These are phyloP conservation scores for Globisporangium splendens DNA, from an alignment of 352 stramenopile species.

Conservation along the genomic window DNA sequence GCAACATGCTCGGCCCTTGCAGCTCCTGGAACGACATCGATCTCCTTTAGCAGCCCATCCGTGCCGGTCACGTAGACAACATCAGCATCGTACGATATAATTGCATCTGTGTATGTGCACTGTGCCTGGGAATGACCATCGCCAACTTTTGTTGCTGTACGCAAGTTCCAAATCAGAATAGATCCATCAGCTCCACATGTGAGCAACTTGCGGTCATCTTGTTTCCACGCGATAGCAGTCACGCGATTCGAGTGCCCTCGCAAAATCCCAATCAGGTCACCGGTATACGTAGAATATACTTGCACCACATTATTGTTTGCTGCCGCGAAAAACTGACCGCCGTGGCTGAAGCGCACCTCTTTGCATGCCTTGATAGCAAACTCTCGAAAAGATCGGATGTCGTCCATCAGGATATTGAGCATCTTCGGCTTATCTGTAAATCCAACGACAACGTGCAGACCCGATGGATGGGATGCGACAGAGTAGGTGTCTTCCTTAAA, in stretches of 20 bases:
- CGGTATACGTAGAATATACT: constrained; percentile 80
- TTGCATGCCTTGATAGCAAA: constrained; percentile 90
- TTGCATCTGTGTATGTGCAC: constrained; percentile 69
- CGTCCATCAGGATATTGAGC: constrained; percentile 94
- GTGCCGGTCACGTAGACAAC: constrained; percentile 89
- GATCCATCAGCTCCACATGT: constrained; percentile 74
- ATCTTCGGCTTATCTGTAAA: constrained; percentile 93
- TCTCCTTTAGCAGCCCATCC: constrained; percentile 87
- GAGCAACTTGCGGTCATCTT: constrained; percentile 71
- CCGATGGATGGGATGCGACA: constrained; percentile 90
- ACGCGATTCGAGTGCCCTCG: constrained; percentile 83
- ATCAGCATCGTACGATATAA: constrained; percentile 54
- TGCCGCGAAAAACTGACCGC: constrained; percentile 89
- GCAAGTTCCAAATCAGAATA: constrained; percentile 77
- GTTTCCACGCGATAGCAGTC: constrained; percentile 77
- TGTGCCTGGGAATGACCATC: constrained; percentile 76
- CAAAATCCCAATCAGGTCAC: constrained; percentile 63
- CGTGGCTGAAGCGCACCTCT: constrained; percentile 90
- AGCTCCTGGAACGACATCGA: constrained; percentile 73
- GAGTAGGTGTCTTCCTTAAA: constrained; percentile 90
- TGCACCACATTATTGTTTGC: constrained; percentile 88
- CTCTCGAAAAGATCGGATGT: constrained; percentile 89
- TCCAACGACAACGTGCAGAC: constrained; percentile 85
- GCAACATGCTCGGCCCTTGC: constrained; percentile 57
- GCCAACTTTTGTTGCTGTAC: constrained; percentile 66